phyloP scores from a whole-genome alignment of 192 early-diverging fungal genomes.

The Funneliformis mosseae region DNA sequence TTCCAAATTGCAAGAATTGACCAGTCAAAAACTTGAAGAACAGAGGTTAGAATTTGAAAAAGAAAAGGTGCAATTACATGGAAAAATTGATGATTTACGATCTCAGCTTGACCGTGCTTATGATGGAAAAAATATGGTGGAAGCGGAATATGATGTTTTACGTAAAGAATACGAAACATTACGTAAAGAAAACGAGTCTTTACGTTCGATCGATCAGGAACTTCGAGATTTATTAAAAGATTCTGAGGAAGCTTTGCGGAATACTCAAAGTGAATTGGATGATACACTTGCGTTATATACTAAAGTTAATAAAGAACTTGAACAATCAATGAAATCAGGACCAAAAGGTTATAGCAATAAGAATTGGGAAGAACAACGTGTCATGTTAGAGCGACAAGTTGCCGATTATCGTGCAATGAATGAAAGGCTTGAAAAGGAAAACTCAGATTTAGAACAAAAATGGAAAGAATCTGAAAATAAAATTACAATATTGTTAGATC shows the following conservation, averaged over 20 bases:
- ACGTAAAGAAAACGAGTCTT: slow-evolving; percentile 10
- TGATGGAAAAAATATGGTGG: slow-evolving; percentile 29
- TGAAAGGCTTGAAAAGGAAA: slow-evolving; percentile 26
- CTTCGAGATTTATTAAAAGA: slow-evolving; percentile 10
- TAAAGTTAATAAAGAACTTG: neutral
- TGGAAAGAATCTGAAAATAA: slow-evolving; percentile 11
- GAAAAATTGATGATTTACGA: slow-evolving; percentile 5
- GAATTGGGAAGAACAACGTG: slow-evolving; percentile 16
- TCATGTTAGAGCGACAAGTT: slow-evolving; percentile 10
- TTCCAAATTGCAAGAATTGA: slow-evolving; percentile 21
- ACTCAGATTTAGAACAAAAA: slow-evolving; percentile 13
- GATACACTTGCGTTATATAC: neutral
- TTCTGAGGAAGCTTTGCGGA: neutral
- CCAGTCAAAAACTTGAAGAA: slow-evolving; percentile 20
- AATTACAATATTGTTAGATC: slow-evolving; percentile 15
- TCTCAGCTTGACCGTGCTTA: slow-evolving; percentile 7
- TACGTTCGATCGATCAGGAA: neutral
- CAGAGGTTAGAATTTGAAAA: slow-evolving; percentile 8
- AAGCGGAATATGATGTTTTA: slow-evolving; percentile 23
- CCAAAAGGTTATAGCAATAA: neutral
- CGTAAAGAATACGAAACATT: slow-evolving; percentile 33
- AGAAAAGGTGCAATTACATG: slow-evolving; percentile 13
- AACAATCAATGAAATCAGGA: neutral
- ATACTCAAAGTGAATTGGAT: slow-evolving; percentile 20
- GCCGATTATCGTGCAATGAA: slow-evolving; percentile 9